These are phyloP conservation scores for Penicillium egyptiacum DNA, from an alignment of 495 filamentous ascomycete species.

Conservation along the genomic window DNA sequence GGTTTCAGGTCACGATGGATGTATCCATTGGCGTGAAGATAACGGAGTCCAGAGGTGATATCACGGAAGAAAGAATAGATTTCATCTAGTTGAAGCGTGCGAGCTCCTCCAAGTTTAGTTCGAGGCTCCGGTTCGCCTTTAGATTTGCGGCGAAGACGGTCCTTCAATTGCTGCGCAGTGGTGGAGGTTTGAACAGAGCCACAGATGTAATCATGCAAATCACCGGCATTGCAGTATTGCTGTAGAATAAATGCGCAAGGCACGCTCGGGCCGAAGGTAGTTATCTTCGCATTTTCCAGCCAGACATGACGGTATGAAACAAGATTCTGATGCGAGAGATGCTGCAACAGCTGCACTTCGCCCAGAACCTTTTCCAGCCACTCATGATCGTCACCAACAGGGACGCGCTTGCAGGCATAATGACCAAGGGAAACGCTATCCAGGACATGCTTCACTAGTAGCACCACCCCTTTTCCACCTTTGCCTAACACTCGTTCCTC, in stretches of 20 bases:
- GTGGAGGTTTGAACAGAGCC: slow-evolving; percentile 58
- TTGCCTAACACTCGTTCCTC: slow-evolving; percentile 81
- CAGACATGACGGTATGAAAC: slow-evolving; percentile 97
- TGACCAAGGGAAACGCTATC: slow-evolving; percentile 83
- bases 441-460: slow-evolving; percentile 86
- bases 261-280: slow-evolving; percentile 83
- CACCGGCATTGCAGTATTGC: slow-evolving; percentile 95
- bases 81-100: slow-evolving; percentile 78
- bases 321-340: slow-evolving; percentile 90
- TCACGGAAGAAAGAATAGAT: slow-evolving; percentile 97
- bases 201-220: slow-evolving; percentile 81
- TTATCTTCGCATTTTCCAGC: slow-evolving; percentile 86
- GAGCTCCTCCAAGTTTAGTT: slow-evolving; percentile 50
- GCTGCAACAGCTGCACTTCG: slow-evolving; percentile 89
- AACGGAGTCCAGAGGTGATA: slow-evolving; percentile 85
- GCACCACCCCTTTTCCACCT: slow-evolving; percentile 91
- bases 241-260: slow-evolving; percentile 96
- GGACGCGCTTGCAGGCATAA: slow-evolving; percentile 96
- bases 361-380: slow-evolving; percentile 94
- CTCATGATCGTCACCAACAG: slow-evolving; percentile 90
- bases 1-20: slow-evolving; percentile 97
- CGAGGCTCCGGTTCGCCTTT: slow-evolving; percentile 58
- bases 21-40: slow-evolving; percentile 90
- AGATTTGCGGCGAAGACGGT: slow-evolving; percentile 76
- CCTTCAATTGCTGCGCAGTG: slow-evolving; percentile 82